Evolutionary conservation across 2,329 filamentous ascomycete genomes (phyloP).

Genomic region (Cladosporium sp.): DNA sequence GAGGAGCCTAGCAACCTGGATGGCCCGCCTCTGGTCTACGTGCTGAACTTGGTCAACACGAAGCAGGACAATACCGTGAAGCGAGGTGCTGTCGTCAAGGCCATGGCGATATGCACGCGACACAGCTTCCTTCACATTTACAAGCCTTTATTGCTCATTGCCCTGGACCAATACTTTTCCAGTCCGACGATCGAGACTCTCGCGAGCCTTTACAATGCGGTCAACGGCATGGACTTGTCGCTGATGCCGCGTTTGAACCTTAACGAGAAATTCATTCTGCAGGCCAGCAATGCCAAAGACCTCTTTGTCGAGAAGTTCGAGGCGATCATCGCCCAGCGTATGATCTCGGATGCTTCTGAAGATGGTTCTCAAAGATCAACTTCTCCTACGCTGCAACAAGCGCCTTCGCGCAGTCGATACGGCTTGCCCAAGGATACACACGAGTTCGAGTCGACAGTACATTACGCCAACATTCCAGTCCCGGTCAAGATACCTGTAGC

Average conservation of each 20-base stretch:
- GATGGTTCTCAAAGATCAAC: constrained; percentile 23
- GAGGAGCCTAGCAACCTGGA: constrained; percentile 59
- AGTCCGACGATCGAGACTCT: constrained; percentile 83
- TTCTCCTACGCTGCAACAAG: constrained; percentile 18
- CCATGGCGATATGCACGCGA: constrained; percentile 97
- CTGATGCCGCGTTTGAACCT: constrained; percentile 81
- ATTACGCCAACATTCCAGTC: constrained; percentile 95
- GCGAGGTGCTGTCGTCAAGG: constrained; percentile 90
- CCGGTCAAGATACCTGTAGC: constrained; percentile 95
- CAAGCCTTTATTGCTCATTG: constrained; percentile 87
- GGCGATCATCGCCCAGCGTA: constrained; percentile 81
- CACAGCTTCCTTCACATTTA: constrained; percentile 99
- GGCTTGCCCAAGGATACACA: constrained; percentile 88
- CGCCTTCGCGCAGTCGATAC: constrained; percentile 49
- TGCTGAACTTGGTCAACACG: constrained; percentile 95
- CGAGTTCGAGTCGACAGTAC: constrained; percentile 92
- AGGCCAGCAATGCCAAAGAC: constrained; percentile 89
- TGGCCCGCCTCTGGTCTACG: constrained; percentile 91
- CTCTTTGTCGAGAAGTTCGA: constrained; percentile 98
- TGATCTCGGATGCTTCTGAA: constrained; percentile 51
- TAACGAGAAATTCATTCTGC: constrained; percentile 79
- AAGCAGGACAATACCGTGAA: constrained; percentile 93
- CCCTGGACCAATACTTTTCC: constrained; percentile 96
- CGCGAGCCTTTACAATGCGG: constrained; percentile 80
- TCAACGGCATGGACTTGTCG: constrained; percentile 96